These are phyloP conservation scores for Tolypocladium capitatum DNA, from an alignment of 2,329 filamentous ascomycete species.

Conservation along the genomic window DNA sequence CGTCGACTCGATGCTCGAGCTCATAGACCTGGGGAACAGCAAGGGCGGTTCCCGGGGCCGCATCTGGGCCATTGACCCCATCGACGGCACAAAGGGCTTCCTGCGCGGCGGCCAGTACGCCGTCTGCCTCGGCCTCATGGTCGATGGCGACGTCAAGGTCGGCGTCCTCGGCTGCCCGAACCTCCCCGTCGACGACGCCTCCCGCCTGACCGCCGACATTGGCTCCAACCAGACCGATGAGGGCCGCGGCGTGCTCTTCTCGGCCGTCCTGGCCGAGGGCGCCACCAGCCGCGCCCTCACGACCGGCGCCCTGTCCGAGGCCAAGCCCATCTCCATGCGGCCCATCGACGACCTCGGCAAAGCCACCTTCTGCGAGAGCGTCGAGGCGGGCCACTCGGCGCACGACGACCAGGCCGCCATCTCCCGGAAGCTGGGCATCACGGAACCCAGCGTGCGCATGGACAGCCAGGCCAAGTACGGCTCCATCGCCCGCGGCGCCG, in stretches of 20 bases:
- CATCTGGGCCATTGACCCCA: constrained; percentile 94
- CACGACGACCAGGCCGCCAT: constrained; percentile 77
- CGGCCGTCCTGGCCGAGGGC: constrained; percentile 66
- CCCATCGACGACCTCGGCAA: constrained; percentile 57
- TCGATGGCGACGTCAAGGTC: constrained; percentile 86
- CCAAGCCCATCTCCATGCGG: constrained; percentile 66
- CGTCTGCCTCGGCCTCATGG: constrained; percentile 81
- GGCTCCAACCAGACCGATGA: constrained; percentile 62
- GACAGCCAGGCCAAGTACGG: constrained; percentile 98
- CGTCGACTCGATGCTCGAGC: constrained; percentile 52
- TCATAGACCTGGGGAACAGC: constrained; percentile 57
- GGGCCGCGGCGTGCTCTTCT: constrained; percentile 77
- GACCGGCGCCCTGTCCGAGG: constrained; percentile 31
- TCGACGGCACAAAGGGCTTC: constrained; percentile 97
- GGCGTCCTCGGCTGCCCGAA: constrained; percentile 94
- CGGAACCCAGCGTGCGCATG: constrained; percentile 80
- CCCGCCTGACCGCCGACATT: constrained; percentile 47
- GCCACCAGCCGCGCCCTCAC: constrained; percentile 66
- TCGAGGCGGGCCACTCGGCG: constrained; percentile 83
- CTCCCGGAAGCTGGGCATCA: constrained; percentile 74
- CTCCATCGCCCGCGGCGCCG: constrained; percentile 83
- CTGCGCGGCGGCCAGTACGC: constrained; percentile 93
- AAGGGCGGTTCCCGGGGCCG: constrained; percentile 60
- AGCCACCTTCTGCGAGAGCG: constrained; percentile 92
- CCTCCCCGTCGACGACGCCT: constrained; percentile 70